phyloP scores from a whole-genome alignment of 2,329 filamentous ascomycete species.

The Cadophora luteo-olivacea region DNA sequence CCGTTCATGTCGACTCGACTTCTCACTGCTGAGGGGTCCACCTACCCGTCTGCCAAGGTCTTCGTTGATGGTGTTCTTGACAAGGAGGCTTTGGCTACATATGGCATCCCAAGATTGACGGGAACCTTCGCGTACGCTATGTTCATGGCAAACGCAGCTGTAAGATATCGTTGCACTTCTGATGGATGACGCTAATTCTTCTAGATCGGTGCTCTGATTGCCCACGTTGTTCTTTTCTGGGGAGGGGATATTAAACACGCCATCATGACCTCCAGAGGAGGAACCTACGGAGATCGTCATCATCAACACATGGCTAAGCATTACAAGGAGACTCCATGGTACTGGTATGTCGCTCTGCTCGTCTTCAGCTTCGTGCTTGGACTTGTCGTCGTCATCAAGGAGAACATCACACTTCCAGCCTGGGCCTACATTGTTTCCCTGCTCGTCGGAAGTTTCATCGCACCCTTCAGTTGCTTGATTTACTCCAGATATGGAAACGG shows the following conservation, averaged over 20 bases:
- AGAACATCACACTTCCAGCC: slow-evolving; percentile 48
- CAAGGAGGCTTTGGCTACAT: slow-evolving; percentile 48
- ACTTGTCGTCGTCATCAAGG: slow-evolving; percentile 48
- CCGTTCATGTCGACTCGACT: slow-evolving; percentile 53
- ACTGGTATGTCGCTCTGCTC: slow-evolving; percentile 51
- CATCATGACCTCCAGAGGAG: slow-evolving; percentile 53
- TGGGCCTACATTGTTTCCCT: slow-evolving; percentile 52
- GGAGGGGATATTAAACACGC: slow-evolving; percentile 56
- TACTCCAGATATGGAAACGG: slow-evolving; percentile 61
- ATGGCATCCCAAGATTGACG: slow-evolving; percentile 55
- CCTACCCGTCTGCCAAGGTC: slow-evolving; percentile 52
- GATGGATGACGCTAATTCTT: slow-evolving; percentile 12
- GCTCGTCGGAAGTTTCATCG: slow-evolving; percentile 50
- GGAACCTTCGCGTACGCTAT: slow-evolving; percentile 59
- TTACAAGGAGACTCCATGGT: slow-evolving; percentile 51
- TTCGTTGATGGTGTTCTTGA: slow-evolving; percentile 51
- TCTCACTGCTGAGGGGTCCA: slow-evolving; percentile 47
- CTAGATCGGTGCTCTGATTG: slow-evolving; percentile 61
- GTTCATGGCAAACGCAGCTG: slow-evolving; percentile 63
- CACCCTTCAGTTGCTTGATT: slow-evolving; percentile 57
- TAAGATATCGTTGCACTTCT: slow-evolving; percentile 44
- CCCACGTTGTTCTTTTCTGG: slow-evolving; percentile 61
- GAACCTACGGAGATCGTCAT: slow-evolving; percentile 56
- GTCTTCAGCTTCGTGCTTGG: slow-evolving; percentile 47
- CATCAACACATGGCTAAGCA: slow-evolving; percentile 53